Evolutionary conservation across 2,329 filamentous ascomycete genomes (phyloP), one percentile per base, ranked within the genome.

Genomic region (Aspergillus sp.): DNA sequence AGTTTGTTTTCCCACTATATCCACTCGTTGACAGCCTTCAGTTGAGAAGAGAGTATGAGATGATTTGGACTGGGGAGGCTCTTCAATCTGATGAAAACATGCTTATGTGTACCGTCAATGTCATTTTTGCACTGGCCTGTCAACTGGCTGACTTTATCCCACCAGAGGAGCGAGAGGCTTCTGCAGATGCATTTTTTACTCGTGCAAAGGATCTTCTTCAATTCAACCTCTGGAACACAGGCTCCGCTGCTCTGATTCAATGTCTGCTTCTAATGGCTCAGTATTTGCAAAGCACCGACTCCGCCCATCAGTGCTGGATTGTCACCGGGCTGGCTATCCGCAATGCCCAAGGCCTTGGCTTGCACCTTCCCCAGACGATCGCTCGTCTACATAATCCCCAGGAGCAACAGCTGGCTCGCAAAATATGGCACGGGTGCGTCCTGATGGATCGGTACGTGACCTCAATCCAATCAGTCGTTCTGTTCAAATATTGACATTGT

Each of bases 251-350:
- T 47, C 58, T 81, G 1, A 78, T 83, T 1, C 81, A 83, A 62
- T 82, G 77, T 48, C 68, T 83, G 0, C 66, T 83, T 0, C 68
- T 83, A 5, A 80, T 81, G 61, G 79, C 77, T 10, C 81, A 82
- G 48, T 83, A 82, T 59, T 67, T 83, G 0, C 81, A 83, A 47
- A 81, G 81, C 49, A 82, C 81, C 0, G 76, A 80, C 11, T 76
- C 77, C 5, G 76, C 79, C 0, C 78, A 82, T 59, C 77, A 81
- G 59, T 82, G 79, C 1, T 83, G 81, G 81, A 81, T 83, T 68
- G 75, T 80, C 4, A 77, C 80, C 0, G 81, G 81, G 0, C 70
- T 79, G 3, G 80, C 80, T 0, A 76, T 82, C 15, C 73, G 80
- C 1, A 81, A 78, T 15, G 81, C 81, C 0, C 79, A 83, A 53